These are phyloP conservation scores for Eimeria necatrix DNA, from an alignment of 169 alveolate genomes.

Conservation along the genomic window DNA sequence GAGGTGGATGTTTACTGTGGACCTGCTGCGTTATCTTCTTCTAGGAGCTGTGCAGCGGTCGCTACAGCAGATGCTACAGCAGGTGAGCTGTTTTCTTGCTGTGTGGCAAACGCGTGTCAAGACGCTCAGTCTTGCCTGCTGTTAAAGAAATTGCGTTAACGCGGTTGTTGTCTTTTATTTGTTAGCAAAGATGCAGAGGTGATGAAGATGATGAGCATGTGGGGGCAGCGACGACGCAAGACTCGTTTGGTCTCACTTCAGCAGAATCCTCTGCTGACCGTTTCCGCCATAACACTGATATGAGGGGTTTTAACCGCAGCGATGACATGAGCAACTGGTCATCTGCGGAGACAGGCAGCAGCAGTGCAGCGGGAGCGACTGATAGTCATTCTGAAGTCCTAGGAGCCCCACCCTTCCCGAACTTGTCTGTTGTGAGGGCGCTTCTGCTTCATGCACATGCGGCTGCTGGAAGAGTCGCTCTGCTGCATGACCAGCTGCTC, in stretches of 20 bases:
- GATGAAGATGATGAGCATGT: not conserved
- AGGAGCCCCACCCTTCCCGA: conserved; percentile 65
- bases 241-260: not conserved
- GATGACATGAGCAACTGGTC: conserved; percentile 42
- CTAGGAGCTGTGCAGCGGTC: conserved; percentile 66
- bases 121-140: too few species aligned
- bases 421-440: conserved; percentile 74
- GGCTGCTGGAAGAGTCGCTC: conserved; percentile 76
- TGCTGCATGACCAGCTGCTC: conserved; percentile 77
- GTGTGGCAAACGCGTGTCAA: too few species aligned
- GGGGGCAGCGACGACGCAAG: not conserved
- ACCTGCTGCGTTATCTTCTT: conserved; percentile 20
- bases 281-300: not conserved
- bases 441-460: conserved; percentile 79
- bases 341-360: conserved; percentile 36
- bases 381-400: not conserved
- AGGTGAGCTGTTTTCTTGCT: conserved; percentile 11
- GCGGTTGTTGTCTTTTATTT: not conserved
- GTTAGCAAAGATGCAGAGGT: conserved; percentile 1
- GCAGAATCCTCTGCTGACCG: not conserved
- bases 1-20: conserved; percentile 50
- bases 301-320: conserved; percentile 53
- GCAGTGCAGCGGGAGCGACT: conserved; percentile 34
- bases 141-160: not conserved
- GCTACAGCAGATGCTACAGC: conserved; percentile 53